These are phyloP conservation scores for Aspergillus pseudonomiae DNA, from an alignment of 2,329 filamentous ascomycete genomes.

Conservation along the genomic window DNA sequence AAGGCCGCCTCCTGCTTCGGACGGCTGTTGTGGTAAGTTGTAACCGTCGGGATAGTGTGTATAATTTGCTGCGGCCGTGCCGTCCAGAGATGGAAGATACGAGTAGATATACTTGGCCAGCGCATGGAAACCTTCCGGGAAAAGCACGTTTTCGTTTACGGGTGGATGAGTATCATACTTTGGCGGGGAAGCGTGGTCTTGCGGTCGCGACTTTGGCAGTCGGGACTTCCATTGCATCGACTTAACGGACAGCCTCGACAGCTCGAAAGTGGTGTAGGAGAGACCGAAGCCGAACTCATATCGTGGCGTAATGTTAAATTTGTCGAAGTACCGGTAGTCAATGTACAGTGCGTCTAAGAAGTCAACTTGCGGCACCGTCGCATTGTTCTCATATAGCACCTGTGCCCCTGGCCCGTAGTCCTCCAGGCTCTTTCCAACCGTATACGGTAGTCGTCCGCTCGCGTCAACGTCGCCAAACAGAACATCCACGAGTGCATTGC, in stretches of 20 bases:
- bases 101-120: constrained; percentile 74
- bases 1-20: constrained; percentile 69
- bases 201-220: constrained; percentile 48
- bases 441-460: constrained; percentile 85
- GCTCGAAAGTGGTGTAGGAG: constrained; percentile 74
- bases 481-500: constrained; percentile 77
- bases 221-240: constrained; percentile 53
- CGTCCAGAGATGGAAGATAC: constrained; percentile 60
- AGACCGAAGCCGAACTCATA: constrained; percentile 88
- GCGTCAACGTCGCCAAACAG: constrained; percentile 77
- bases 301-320: constrained; percentile 70
- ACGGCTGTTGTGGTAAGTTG: constrained; percentile 52
- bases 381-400: constrained; percentile 70
- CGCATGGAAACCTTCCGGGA: constrained; percentile 62
- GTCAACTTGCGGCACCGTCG: constrained; percentile 74
- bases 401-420: constrained; percentile 77
- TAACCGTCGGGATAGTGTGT: constrained; percentile 60
- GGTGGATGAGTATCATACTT: constrained; percentile 60
- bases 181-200: constrained; percentile 52
- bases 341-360: constrained; percentile 83
- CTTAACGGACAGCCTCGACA: constrained; percentile 57
- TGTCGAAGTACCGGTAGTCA: constrained; percentile 90
- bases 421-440: constrained; percentile 71
- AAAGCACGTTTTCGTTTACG: constrained; percentile 59
- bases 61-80: constrained; percentile 49